Base-by-base conservation (phyloP, 1,284 basidiomycete species). In the Trametes sp. region DNA sequence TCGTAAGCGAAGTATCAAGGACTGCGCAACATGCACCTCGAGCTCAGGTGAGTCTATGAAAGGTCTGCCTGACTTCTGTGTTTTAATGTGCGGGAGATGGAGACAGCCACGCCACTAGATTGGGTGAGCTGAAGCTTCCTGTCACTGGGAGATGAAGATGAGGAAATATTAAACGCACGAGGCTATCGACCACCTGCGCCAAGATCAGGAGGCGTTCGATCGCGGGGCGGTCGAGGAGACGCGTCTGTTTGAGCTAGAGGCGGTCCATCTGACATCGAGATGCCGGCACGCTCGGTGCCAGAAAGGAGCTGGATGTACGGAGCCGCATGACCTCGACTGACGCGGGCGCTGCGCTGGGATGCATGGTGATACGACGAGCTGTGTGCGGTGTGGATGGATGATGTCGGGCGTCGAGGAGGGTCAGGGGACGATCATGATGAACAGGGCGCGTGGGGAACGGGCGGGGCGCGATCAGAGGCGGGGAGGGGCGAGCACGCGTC, bases 181-280 rank as follows among this genome's bases (percentile, higher is more conserved):
- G 66, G 66, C 66, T 67, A 67, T 64, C 55, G 57, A 54, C 63
- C 63, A 35, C 61, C 46, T 38, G 55, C 33, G 54, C 44, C 48
- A 41, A 57, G 57, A 67, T 67, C 62, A 61, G 55, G 52, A 35
- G 55, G 35, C 57, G 42, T 48, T 44, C 54, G 65, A 66, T 66
- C 49, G 54, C 45, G 59, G 48, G 35, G 38, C 38, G n/a, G 38
- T 54, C 57, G 36, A 61, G 44, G 13, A 36, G 54, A 36, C 21
- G 31, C 23, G 36, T 61, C 62, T 60, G 51, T 54, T 61, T 44
- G 64, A 61, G 33, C 57, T 46, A 62, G 53, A 51, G 23, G 51
- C 28, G 58, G 44, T 33, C 54, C 33, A 35, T 54, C 36, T 45
- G 31, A 21, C 33, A 63, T 53, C 46, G 54, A 44, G 53, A 56